Evolutionary conservation across 148 eudicot species (phyloP).

Genomic region (Euryodendron excelsum): DNA sequence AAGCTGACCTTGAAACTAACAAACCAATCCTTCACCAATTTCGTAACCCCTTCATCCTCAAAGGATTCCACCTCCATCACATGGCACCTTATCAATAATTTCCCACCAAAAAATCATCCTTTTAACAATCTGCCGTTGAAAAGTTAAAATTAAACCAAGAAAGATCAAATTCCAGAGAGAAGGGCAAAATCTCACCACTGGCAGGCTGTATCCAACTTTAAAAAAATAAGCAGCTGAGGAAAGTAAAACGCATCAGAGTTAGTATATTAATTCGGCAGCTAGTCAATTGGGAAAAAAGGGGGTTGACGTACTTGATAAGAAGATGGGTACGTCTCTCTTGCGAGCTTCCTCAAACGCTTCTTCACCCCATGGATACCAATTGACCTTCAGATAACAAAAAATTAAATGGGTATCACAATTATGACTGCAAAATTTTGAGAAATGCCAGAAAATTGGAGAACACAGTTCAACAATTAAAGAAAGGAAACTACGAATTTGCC

Average conservation of each 20-base stretch:
- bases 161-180: no score
- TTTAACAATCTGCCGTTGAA: neutral
- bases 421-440: neutral
- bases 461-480: no score
- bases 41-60: slow-evolving; percentile 79
- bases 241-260: slow-evolving; percentile 21
- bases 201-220: slow-evolving; percentile 95
- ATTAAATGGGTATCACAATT: neutral
- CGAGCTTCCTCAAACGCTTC: slow-evolving; percentile 94
- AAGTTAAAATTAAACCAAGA: neutral
- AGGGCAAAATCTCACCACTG: slow-evolving; percentile 68
- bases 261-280: slow-evolving; percentile 12
- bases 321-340: slow-evolving; percentile 80
- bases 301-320: slow-evolving; percentile 64
- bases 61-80: slow-evolving; percentile 98
- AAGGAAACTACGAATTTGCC: no score
- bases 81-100: slow-evolving; percentile 67
- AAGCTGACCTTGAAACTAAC: slow-evolving; percentile 77
- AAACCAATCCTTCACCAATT: slow-evolving; percentile 82
- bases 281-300: neutral
- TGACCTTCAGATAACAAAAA: slow-evolving; percentile 44
- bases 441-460: neutral
- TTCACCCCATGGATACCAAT: slow-evolving; percentile 99
- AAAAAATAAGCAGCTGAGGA: slow-evolving; percentile 23
- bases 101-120: neutral